phyloP scores from a whole-genome alignment of 169 alveolate genomes.

The Plasmodium cynomolgi region DNA sequence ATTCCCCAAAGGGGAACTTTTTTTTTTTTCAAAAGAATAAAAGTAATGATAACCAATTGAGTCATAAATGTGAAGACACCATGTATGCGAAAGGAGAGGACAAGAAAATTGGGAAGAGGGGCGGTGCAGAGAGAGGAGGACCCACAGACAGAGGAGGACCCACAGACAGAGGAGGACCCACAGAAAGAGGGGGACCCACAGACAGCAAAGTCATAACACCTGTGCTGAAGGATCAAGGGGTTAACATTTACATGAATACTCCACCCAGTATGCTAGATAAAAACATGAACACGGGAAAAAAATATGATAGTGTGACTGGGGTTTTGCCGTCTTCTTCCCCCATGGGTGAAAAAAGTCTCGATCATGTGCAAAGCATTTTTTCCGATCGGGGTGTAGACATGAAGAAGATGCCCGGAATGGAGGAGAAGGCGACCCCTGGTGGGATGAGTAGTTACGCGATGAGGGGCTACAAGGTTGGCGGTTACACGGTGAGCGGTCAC shows the following conservation, averaged over 20 bases:
- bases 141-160: too few relatives aligned
- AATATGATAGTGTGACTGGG: neutral
- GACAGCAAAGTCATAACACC: neutral
- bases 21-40: conserved; percentile 39
- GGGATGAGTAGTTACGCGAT: neutral
- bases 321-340: neutral
- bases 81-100: conserved; percentile 20
- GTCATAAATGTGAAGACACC: conserved; percentile 25
- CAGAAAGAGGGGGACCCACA: neutral
- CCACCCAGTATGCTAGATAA: neutral
- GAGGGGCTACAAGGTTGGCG: neutral
- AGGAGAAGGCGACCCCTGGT: neutral
- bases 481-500: neutral
- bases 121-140: neutral
- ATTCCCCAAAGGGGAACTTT: conserved; percentile 8
- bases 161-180: neutral
- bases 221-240: neutral
- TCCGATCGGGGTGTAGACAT: neutral
- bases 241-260: neutral
- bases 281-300: neutral
- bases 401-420: neutral
- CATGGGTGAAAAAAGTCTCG: neutral
- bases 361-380: neutral
- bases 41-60: conserved; percentile 44
- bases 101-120: conserved; percentile 6